Base-by-base conservation (phyloP, 2,329 filamentous ascomycete genomes). In the Phoma sp. region DNA sequence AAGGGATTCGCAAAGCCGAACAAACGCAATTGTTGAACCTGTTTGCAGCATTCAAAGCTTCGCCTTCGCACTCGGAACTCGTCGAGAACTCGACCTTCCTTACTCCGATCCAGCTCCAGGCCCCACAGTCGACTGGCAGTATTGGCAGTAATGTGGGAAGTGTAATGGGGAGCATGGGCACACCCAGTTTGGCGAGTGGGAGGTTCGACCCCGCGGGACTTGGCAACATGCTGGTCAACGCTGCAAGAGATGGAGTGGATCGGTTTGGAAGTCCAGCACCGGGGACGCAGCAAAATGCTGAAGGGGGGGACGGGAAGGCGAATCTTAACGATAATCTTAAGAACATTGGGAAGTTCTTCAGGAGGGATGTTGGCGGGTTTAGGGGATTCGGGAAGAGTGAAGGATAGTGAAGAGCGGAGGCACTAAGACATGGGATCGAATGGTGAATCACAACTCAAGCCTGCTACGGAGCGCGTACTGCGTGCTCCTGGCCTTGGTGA, bases 261-360 rank as follows among this genome's bases (percentile, higher is more conserved):
- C 82, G 88, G 40, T 87, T 96, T 66, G 90, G 90, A 4, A 89
- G 85, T 64, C 70, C 50, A 43, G 73, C 52, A 55, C 72, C 43
- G 57, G 74, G 57, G 52, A 65, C 48, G 73, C 76, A 38, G 73
- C 65, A 57, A 35, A 62, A 43, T 43, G 69, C 67, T 2, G 59
- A 45, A 49, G 65, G 21, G 22, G 71, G 49, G 49, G 69, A 54
- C 54, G 74, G 39, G 6, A 86, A 88, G 67, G 85, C 85, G 7
- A 91, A 89, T 47, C 85, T 97, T 61, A 96, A 97, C 72, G 93
- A 96, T 76, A 97, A 97, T 76, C 74, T 98, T 76, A 93, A 92
- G 79, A 96, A 92, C 74, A 91, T 99, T 77, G 94, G 94, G 22
- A 97, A 96, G 77, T 97, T 98, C 78, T 98, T 98, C 80, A 87